Base-by-base conservation (phyloP, 2,329 filamentous ascomycete species). In the Paracoccidioides brasiliensis region DNA sequence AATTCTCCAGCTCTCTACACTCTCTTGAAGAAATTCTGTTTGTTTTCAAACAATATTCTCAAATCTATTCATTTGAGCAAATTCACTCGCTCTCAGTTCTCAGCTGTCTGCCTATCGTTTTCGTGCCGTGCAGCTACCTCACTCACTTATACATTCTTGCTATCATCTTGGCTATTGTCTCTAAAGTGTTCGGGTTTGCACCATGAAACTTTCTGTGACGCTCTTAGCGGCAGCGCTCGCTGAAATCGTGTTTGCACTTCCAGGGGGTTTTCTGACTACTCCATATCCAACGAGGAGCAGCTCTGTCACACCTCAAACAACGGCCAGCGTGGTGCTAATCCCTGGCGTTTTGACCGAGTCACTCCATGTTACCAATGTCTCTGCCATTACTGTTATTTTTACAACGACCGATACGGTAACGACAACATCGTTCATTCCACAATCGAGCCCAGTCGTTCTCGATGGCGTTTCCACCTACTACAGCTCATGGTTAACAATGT, bases 371-470 rank as follows among this genome's bases (percentile, higher is more conserved):
- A 43, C 42, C 42, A 46, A n/a, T 32, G 22, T 22, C 10, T 38
- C 37, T 22, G 22, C 22, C 22, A 22, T 22, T 22, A 22, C 22
- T 22, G 22, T 22, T 22, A 22, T 22, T 22, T 22, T 2, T 35
- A 58, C 64, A 12, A 61, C 61, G 28, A 67, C 64, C 28, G 63
- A 66, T 48, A 66, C 60, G 40, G 63, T 67, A 55, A 67, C 65
- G 38, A 61, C 53, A 46, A 69, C 66, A 4, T 64, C 58, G 3
- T 69, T 66, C 46, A 62, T 69, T 41, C 68, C 68, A n/a, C 66
- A 63, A 58, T 69, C 67, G n/a, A 68, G 64, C 37, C 56, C 66
- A 8, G 56, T 69, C 40, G 62, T 60, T 43, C 64, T 64, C 14
- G 45, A 59, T 5, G 56, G 59, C 22, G 60, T 62, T 22, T 63